Conservation (phyloP, 805 yeast genomes). For the Lipomyces anomalus region DNA sequence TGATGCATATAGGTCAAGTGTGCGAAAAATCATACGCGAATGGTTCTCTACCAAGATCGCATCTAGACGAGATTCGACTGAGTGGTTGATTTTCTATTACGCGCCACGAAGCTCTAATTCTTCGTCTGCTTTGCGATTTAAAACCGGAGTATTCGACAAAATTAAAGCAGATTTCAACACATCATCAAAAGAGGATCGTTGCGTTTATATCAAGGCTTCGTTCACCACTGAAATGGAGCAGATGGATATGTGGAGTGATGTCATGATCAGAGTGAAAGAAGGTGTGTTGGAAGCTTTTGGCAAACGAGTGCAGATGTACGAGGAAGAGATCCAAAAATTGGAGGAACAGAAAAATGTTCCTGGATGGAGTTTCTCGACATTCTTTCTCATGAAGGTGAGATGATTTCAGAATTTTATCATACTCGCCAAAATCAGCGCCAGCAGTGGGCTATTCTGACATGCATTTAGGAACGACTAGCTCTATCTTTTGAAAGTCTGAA, state of each 20-base stretch:
- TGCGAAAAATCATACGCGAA: conserved; percentile 72
- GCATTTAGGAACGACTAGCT: conserved; percentile 43
- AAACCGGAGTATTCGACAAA: conserved; percentile 49
- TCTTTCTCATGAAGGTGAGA: conserved; percentile 37
- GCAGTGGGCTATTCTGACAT: too few species aligned
- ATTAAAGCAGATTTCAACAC: conserved; percentile 47
- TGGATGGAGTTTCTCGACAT: conserved; percentile 44
- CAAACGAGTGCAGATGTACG: conserved; percentile 40
- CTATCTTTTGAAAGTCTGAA: conserved; percentile 49
- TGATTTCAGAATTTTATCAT: background rate
- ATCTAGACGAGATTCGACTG: conserved; percentile 43
- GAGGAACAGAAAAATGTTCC: conserved; percentile 33
- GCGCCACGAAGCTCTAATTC: conserved; percentile 35
- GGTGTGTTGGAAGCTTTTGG: conserved; percentile 52
- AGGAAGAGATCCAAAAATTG: conserved; percentile 38
- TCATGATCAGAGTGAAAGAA: conserved; percentile 43
- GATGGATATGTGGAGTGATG: conserved; percentile 47
- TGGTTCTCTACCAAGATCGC: conserved; percentile 56
- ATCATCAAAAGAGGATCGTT: conserved; percentile 34
- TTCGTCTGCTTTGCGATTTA: conserved; percentile 36
- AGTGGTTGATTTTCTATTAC: conserved; percentile 57
- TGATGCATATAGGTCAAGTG: conserved; percentile 72
- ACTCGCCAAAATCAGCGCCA: background rate
- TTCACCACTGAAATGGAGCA: conserved; percentile 33
- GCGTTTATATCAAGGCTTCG: conserved; percentile 29